Base-by-base conservation (phyloP, 2,329 filamentous ascomycete species). In the Phaeoacremonium minimum region DNA sequence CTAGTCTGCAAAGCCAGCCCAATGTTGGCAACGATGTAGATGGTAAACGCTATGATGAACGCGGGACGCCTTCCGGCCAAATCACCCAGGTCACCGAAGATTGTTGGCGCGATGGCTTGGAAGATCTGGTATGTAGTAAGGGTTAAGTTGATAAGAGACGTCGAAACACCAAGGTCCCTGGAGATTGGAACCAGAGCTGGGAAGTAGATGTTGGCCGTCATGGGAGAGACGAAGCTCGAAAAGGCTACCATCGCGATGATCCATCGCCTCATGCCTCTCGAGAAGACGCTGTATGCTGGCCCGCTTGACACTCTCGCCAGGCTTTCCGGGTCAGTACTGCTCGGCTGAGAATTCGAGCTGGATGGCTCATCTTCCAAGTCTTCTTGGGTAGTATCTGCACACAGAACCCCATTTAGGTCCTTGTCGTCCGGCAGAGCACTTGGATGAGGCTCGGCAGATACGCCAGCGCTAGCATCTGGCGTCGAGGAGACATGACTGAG, bases 21-120 rank as follows among this genome's bases (percentile, higher is more conserved):
- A 13, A 82, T 61, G 44, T 81, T 81, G 49, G 77, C 77, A 28
- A 61, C 58, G 2, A 80, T 51, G 47, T 79, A 83, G 15, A 82
- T 71, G 32, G 58, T 42, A 38, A 83, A 76, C 16, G 70, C 67
- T 18, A 81, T 52, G 16, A 81, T 64, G 42, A 78, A 81, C 4
- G 77, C 77, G 0, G 77, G 78, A n/a, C 79, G 65, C 18, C 79
- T 68, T 7, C 80, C 79, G 4, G 71, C 67, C 46, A 64, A 67
- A 50, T 85, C 80, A 6, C 75, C 75, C 28, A 84, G 71, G 39
- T 78, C 75, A 4, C 78, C 80, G 31, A 80, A 73, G 11, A 84
- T 52, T 6, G 71, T 75, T 0, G 80, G 80, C 0, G 78, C 67
- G 2, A 85, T 55, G 14, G 71, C 80, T 52, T 84, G 80, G 30